These are phyloP conservation scores for Gypsophila paniculata DNA, from an alignment of 179 eudicot species.

Conservation along the genomic window DNA sequence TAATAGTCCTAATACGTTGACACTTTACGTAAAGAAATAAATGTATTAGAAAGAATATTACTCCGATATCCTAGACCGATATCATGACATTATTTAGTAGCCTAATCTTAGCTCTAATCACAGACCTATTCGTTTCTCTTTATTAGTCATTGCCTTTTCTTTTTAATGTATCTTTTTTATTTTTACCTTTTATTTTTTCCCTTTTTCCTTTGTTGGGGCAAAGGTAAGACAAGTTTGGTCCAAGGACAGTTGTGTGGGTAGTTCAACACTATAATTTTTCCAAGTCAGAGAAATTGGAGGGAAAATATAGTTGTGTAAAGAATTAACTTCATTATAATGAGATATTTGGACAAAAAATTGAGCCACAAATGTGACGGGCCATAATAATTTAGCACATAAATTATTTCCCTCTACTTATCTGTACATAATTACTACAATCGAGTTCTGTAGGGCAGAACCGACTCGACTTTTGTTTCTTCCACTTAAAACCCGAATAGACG, in stretches of 20 bases:
- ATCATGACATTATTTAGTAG: too few species aligned
- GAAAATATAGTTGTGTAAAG: constrained; percentile 6
- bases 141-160: not conserved
- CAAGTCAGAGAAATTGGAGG: too few species aligned
- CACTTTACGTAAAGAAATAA: too few species aligned
- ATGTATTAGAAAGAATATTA: too few species aligned
- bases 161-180: not conserved
- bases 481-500: not conserved
- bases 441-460: constrained; percentile 7
- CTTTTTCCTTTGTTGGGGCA: constrained; percentile 25
- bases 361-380: constrained; percentile 17
- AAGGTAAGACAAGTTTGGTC: constrained; percentile 21
- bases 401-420: constrained; percentile 1
- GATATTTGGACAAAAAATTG: constrained; percentile 13
- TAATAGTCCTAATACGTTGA: too few species aligned
- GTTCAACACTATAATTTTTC: not conserved
- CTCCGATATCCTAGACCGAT: too few species aligned
- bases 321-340: not conserved
- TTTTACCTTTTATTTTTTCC: not conserved
- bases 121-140: too few species aligned
- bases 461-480: constrained; percentile 5
- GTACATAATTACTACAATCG: constrained; percentile 20
- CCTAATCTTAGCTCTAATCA: too few species aligned
- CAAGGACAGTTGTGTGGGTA: constrained; percentile 14
- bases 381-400: constrained; percentile 26